These are phyloP conservation scores for Oryza australiensis DNA, from an alignment of 176 grass and related monocot genomes.

Conservation along the genomic window DNA sequence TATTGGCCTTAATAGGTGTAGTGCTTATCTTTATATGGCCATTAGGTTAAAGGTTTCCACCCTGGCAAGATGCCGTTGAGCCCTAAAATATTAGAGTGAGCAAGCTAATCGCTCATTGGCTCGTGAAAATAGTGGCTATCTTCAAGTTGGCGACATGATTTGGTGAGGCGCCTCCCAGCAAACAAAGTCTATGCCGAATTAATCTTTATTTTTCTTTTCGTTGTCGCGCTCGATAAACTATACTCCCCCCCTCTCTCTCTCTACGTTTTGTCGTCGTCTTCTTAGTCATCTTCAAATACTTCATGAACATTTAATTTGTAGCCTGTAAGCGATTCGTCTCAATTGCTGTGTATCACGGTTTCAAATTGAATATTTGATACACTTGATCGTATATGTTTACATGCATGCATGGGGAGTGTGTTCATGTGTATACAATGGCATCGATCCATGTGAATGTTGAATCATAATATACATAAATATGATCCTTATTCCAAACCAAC, in stretches of 20 bases:
- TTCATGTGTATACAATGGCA: neutral
- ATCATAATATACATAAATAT: neutral
- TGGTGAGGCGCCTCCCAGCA: conserved; percentile 47
- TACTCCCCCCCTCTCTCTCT: neutral
- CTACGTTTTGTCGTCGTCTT: neutral
- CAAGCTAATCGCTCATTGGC: conserved; percentile 26
- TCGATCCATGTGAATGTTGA: neutral
- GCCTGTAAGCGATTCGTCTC: no score
- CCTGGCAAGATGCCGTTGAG: conserved; percentile 47
- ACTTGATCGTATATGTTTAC: neutral
- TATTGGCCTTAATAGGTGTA: conserved; percentile 49
- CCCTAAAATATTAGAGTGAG: conserved; percentile 49
- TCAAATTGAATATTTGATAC: neutral
- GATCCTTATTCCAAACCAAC: neutral
- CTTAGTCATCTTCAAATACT: neutral
- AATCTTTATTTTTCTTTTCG: conserved; percentile 31
- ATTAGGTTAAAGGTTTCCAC: conserved; percentile 47
- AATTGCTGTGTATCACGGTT: neutral
- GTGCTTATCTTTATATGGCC: conserved; percentile 54
- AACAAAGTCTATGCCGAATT: conserved; percentile 49
- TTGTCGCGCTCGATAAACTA: conserved; percentile 24
- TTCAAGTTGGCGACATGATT: conserved; percentile 57
- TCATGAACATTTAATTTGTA: no score
- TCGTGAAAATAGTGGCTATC: conserved; percentile 44
- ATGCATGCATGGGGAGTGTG: neutral